These are phyloP conservation scores for Kitagawia praeruptora DNA, from an alignment of 129 eudicot genomes.

Conservation along the genomic window DNA sequence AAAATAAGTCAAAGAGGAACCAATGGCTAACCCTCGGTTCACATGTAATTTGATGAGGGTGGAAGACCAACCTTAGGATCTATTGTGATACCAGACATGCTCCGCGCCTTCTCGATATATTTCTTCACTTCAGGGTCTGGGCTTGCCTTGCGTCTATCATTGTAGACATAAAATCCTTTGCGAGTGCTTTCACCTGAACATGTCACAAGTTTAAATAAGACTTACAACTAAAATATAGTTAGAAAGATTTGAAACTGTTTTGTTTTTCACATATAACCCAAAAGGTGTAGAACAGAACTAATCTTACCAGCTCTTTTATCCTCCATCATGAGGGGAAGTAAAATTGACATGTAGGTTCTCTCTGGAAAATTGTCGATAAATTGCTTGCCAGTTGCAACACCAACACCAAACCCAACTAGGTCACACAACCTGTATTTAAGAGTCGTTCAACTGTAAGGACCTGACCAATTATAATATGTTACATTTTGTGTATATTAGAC, in stretches of 20 bases:
- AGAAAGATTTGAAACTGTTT: background rate
- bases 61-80: constrained; percentile 67
- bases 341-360: constrained; percentile 72
- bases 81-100: constrained; percentile 53
- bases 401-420: constrained; percentile 90
- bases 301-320: constrained; percentile 78
- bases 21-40: background rate
- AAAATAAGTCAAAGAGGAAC: background rate
- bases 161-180: constrained; percentile 76
- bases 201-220: constrained; percentile 1
- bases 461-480: background rate
- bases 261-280: background rate
- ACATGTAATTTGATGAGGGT: background rate
- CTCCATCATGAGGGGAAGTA: constrained; percentile 86
- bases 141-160: constrained; percentile 67
- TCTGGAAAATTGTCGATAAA: constrained; percentile 70
- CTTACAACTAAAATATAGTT: background rate
- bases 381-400: constrained; percentile 62
- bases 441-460: background rate
- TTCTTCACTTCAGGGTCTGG: constrained; percentile 81
- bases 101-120: constrained; percentile 74
- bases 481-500: too few species aligned
- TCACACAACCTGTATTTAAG: constrained; percentile 58
- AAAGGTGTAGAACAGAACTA: background rate
- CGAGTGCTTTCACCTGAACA: constrained; percentile 67